Base-by-base conservation (phyloP, 352 stramenopile genomes). In the Phytophthora hibernalis region DNA sequence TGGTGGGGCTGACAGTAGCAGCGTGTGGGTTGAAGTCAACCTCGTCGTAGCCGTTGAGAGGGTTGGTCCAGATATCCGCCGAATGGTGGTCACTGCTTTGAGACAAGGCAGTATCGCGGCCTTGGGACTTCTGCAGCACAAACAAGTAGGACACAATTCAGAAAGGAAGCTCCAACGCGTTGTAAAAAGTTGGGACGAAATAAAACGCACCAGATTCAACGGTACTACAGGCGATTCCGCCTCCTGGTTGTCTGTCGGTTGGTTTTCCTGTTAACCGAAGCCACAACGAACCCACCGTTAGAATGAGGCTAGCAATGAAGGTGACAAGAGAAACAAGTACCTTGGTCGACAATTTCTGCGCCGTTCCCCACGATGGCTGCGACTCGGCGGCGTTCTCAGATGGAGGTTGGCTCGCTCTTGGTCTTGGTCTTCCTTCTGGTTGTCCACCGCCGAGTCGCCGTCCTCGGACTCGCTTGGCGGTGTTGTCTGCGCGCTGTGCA, bases 341-440 rank as follows among this genome's bases (percentile, higher is more conserved):
- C 71, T 78, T 72, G 43, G 16, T 75, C 26, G 53, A 18, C 16
- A n/a, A 45, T 40, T 63, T 58, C 47, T 63, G 43, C 12, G 49
- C 53, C 15, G 50, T 22, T 54, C 20, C 54, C 66, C 66, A 79
- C 26, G 67, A 57, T 60, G 54, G 12, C 24, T 43, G 42, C 33
- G 57, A 43, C 3, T 73, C 44, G 31, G n/a, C 33, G 5, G 24
- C 42, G 8, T 60, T 72, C 54, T 68, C 44, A 71, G 65, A 66
- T 65, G 55, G 12, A 20, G 30, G 11, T 70, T 35, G n/a, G n/a
- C 15, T 26, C 16, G 28, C 18, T 48, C 43, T 18, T 45, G 26
- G 20, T 56, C 59, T 47, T 80, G 44, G 9, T 72, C 59, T 61
- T 82, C 67, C 47, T 68, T 70, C 48, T 85, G 77, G 56, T 82